Conservation (phyloP, 352 stramenopile genomes). For the Saprolegnia diclina region DNA sequence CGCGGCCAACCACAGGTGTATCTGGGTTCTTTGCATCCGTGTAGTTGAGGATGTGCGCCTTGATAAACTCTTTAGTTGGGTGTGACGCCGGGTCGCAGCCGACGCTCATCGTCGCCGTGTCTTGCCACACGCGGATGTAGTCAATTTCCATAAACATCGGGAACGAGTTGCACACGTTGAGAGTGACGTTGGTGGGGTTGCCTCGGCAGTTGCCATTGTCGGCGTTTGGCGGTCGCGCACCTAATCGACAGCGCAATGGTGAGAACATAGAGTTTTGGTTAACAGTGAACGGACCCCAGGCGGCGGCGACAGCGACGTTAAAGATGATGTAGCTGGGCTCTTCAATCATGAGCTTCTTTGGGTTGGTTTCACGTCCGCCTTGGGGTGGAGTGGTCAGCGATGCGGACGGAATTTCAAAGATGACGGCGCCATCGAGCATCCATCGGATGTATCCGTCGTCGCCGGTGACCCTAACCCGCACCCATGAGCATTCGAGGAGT, state of each 20-base stretch:
- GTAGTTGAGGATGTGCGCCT: slow-evolving; percentile 49
- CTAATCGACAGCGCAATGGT: slow-evolving; percentile 26
- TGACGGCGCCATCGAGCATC: slow-evolving; percentile 63
- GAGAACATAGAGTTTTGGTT: slow-evolving; percentile 28
- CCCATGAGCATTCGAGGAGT: not conserved
- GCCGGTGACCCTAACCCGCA: slow-evolving; percentile 30
- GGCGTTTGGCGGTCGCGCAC: slow-evolving; percentile 45
- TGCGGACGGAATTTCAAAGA: slow-evolving; percentile 70
- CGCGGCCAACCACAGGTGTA: slow-evolving; percentile 41
- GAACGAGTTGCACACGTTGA: slow-evolving; percentile 41
- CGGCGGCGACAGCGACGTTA: slow-evolving; percentile 87
- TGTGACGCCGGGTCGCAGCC: slow-evolving; percentile 48
- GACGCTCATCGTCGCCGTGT: slow-evolving; percentile 36
- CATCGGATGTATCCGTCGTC: slow-evolving; percentile 39
- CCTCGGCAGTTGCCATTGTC: slow-evolving; percentile 41
- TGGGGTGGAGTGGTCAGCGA: slow-evolving; percentile 39
- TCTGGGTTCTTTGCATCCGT: slow-evolving; percentile 38
- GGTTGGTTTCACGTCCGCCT: slow-evolving; percentile 33
- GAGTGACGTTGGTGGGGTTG: slow-evolving; percentile 36
- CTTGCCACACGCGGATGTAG: slow-evolving; percentile 25
- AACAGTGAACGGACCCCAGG: slow-evolving; percentile 70
- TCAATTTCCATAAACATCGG: slow-evolving; percentile 42
- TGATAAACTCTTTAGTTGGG: slow-evolving; percentile 48
- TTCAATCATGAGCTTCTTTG: slow-evolving; percentile 49
- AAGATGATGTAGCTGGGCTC: slow-evolving; percentile 93